phyloP scores from a whole-genome alignment of 139 green algal species.

The Chlorella vulgaris region DNA sequence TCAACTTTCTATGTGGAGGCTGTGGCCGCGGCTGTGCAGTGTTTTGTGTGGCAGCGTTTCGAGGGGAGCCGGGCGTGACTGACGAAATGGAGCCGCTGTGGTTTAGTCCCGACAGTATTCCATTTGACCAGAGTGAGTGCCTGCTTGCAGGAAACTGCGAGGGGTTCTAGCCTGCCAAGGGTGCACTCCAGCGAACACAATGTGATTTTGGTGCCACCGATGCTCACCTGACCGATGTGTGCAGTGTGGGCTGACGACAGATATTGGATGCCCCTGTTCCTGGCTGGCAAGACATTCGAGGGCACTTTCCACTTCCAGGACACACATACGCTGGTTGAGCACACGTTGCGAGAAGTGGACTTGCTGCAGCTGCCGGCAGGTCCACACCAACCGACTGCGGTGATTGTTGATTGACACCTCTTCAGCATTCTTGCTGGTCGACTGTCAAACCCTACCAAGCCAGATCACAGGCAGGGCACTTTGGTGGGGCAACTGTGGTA shows the following conservation, averaged over 20 bases:
- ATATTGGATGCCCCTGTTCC: slow-evolving; percentile 57
- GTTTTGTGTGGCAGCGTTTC: slow-evolving; percentile 40
- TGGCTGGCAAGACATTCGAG: slow-evolving; percentile 33
- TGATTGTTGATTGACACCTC: neutral
- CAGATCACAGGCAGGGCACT: no score
- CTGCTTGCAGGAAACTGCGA: no score
- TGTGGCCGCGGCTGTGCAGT: slow-evolving; percentile 38
- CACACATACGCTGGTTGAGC: slow-evolving; percentile 47
- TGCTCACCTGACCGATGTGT: neutral
- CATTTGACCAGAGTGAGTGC: slow-evolving; percentile 50
- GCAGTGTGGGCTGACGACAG: slow-evolving; percentile 64
- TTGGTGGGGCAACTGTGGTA: no score
- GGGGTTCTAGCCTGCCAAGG: no score
- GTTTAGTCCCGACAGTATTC: slow-evolving; percentile 49
- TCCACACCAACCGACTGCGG: no score
- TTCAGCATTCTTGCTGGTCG: neutral
- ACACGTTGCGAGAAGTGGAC: slow-evolving; percentile 45
- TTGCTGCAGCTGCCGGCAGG: slow-evolving; percentile 6
- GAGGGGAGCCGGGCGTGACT: slow-evolving; percentile 47
- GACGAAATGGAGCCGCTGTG: slow-evolving; percentile 71
- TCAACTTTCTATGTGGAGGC: neutral
- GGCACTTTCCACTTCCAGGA: slow-evolving; percentile 52
- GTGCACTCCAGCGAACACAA: no score
- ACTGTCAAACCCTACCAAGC: no score
- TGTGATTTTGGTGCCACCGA: no score